Percentiles rank a stretch among this genome's conserved stretches.
Evolutionary conservation across 106 monocot genomes (phyloP).

Genomic region (Allium fistulosum): DNA sequence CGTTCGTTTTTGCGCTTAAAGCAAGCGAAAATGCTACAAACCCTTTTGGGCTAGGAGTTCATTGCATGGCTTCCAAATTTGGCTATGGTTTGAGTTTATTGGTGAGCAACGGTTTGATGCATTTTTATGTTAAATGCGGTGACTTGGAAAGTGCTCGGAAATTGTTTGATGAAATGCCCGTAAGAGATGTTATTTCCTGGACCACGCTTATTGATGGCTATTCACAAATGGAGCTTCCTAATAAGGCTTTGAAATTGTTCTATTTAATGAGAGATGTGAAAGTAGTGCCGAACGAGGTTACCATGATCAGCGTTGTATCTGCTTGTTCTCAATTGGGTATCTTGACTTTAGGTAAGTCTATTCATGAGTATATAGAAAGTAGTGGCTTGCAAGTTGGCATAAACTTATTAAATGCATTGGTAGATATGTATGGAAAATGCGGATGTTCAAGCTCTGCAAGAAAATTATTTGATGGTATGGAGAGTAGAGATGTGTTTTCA

Average conservation of each 20-base stretch:
- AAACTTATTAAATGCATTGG: conserved; percentile 51
- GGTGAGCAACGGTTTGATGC: conserved; percentile 39
- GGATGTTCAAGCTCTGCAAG: conserved; percentile 37
- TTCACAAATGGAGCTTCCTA: conserved; percentile 9
- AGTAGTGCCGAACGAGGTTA: conserved; percentile 40
- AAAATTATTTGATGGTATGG: conserved; percentile 43
- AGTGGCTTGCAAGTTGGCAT: conserved; percentile 6
- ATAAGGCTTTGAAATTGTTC: conserved; percentile 34
- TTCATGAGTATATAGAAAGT: conserved; percentile 28
- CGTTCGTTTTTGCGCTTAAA: conserved; percentile 54
- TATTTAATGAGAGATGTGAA: conserved; percentile 14
- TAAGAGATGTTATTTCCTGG: conserved; percentile 71
- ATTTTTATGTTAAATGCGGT: conserved; percentile 31
- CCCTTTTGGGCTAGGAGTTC: conserved; percentile 19
- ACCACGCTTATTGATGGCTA: conserved; percentile 67
- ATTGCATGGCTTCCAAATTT: conserved; percentile 23
- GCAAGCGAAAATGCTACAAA: conserved; percentile 19
- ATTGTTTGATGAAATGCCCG: conserved; percentile 32
- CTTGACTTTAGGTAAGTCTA: conserved; percentile 24
- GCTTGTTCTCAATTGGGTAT: conserved; percentile 37
- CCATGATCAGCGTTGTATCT: conserved; percentile 49
- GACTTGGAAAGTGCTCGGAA: conserved; percentile 11
- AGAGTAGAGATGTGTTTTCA: conserved; percentile 53
- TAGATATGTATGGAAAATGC: conserved; percentile 73
- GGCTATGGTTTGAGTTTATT: conserved; percentile 33